Conservation (phyloP, 148 eudicot species). For the Salicornia ramosissima region DNA sequence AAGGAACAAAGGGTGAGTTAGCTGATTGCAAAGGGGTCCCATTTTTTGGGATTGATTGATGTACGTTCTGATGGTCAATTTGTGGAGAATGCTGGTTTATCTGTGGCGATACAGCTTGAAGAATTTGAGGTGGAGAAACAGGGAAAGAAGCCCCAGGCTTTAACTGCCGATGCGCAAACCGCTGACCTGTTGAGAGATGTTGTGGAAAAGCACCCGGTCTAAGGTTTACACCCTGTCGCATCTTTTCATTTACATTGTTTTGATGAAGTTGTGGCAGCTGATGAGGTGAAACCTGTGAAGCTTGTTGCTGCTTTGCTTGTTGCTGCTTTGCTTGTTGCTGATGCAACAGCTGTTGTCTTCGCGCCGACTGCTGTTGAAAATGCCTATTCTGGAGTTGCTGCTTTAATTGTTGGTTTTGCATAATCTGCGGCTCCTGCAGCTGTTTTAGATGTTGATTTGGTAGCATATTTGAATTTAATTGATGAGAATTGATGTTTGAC, state of each 20-base stretch:
- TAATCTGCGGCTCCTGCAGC: constrained; percentile 62
- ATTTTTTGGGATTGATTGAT: constrained; percentile 41
- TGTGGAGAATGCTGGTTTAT: constrained; percentile 82
- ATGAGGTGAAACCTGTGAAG: constrained; percentile 57
- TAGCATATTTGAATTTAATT: constrained; percentile 55
- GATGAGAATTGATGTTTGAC: constrained; percentile 50
- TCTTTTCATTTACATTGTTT: constrained; percentile 63
- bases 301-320: constrained; percentile 58
- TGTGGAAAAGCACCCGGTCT: constrained; percentile 62
- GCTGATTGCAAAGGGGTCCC: constrained; percentile 87
- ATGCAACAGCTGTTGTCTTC: constrained; percentile 41
- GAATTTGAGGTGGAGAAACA: constrained; percentile 66
- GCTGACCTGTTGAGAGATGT: constrained; percentile 56
- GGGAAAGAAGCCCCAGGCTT: constrained; percentile 63
- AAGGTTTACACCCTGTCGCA: constrained; percentile 58
- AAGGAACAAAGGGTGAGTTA: constrained; percentile 74
- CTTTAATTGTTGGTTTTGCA: constrained; percentile 47
- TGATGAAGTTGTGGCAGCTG: constrained; percentile 65
- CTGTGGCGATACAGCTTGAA: constrained; percentile 72
- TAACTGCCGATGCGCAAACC: constrained; percentile 63
- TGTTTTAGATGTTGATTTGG: constrained; percentile 69
- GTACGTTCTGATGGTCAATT: constrained; percentile 70
- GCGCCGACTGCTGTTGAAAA: constrained; percentile 39
- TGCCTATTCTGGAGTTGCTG: constrained; percentile 51
- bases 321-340: constrained; percentile 50